Percentiles rank a stretch among this genome's conserved stretches.
These are phyloP conservation scores for Mesembryanthemum crystallinum DNA, from an alignment of 148 eudicot species.

Conservation along the genomic window DNA sequence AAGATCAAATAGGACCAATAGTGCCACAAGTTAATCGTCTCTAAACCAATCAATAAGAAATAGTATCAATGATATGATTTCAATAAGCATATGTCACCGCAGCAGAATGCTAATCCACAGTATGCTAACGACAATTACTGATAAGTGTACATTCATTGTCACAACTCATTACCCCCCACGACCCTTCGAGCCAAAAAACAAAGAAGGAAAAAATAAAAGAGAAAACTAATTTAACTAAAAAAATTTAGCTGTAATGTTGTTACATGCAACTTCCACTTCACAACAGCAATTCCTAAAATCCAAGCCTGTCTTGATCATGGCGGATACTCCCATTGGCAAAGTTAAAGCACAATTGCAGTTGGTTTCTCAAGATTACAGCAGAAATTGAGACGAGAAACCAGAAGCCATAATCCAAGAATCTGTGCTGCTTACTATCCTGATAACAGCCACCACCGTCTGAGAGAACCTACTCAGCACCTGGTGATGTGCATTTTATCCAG, in stretches of 20 bases:
- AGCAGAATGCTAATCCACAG: no score
- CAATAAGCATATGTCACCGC: neutral
- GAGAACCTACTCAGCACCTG: slow-evolving; percentile 1
- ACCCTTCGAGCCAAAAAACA: no score
- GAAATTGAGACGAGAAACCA: neutral
- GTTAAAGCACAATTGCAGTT: neutral
- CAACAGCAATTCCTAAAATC: neutral
- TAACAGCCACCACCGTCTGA: slow-evolving; percentile 1
- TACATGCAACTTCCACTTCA: neutral
- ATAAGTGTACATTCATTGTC: neutral
- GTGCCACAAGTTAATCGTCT: neutral
- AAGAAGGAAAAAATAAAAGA: no score
- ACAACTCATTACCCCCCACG: neutral
- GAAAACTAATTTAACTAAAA: neutral
- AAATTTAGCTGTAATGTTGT: neutral
- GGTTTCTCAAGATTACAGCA: neutral
- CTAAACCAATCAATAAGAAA: neutral
- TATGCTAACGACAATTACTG: neutral
- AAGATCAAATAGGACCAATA: neutral
- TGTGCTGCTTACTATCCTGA: neutral
- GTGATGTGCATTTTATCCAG: neutral
- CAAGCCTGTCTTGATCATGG: neutral
- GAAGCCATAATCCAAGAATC: neutral
- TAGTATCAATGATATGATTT: neutral
- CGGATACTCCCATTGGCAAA: neutral